phyloP scores from a whole-genome alignment of 164 flowering plant species.

The Berberis vulgaris region DNA sequence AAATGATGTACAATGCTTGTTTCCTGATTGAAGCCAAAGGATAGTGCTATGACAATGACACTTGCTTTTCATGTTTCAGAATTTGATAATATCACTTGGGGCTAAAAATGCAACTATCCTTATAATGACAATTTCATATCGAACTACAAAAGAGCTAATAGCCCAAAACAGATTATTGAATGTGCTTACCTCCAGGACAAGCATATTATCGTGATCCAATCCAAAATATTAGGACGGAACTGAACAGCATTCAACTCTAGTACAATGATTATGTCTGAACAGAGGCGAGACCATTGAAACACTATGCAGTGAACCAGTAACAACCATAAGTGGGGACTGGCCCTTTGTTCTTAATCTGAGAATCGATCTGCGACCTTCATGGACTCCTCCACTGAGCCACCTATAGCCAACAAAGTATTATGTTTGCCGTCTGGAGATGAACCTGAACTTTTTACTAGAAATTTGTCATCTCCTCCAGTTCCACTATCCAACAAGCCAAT shows the following conservation, averaged over 20 bases:
- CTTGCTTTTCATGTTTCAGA: too few relatives aligned
- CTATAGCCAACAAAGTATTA: slow-evolving; percentile 26
- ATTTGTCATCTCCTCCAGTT: slow-evolving; percentile 13
- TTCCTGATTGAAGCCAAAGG: too few relatives aligned
- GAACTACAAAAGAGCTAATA: too few relatives aligned
- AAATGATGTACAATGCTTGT: too few relatives aligned
- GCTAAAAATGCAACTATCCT: too few relatives aligned
- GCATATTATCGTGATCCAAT: too few relatives aligned
- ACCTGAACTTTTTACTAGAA: slow-evolving; percentile 7
- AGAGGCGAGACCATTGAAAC: slow-evolving; percentile 4
- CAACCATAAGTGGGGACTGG: slow-evolving; percentile 39
- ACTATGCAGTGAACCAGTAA: slow-evolving; percentile 43
- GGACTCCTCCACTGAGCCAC: slow-evolving; percentile 29
- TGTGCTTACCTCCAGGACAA: too few relatives aligned
- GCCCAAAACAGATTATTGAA: too few relatives aligned
- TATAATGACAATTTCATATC: too few relatives aligned
- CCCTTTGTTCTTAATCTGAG: slow-evolving; percentile 25
- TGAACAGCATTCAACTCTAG: not conserved
- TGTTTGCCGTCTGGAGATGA: slow-evolving; percentile 7
- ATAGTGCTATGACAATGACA: too few relatives aligned
- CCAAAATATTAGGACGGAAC: too few relatives aligned
- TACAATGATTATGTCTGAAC: not conserved
- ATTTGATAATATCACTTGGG: too few relatives aligned
- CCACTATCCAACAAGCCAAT: slow-evolving; percentile 20
- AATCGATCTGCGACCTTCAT: slow-evolving; percentile 33